phyloP scores from a whole-genome alignment of 495 filamentous ascomycete genomes.

The Delitschia confertaspora region DNA sequence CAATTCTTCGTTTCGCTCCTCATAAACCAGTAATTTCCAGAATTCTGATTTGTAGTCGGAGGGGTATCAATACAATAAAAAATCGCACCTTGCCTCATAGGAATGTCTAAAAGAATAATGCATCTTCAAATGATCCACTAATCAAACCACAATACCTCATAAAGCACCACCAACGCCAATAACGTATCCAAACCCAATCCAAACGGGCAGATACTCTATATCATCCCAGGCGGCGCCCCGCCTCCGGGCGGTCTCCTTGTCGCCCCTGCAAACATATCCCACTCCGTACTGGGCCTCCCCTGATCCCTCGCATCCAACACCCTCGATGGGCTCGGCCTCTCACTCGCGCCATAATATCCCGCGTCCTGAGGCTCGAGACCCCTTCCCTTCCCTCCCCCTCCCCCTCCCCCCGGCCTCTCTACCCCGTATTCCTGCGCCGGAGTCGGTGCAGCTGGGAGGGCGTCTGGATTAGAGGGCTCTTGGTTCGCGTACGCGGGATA shows the following conservation, averaged over 20 bases:
- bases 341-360: conserved; percentile 1
- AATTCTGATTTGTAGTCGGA: too few species aligned
- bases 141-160: too few species aligned
- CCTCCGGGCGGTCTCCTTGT: not conserved
- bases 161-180: not conserved
- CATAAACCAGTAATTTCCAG: too few species aligned
- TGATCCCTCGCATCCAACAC: not conserved
- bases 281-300: conserved; percentile 3
- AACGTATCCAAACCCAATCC: not conserved
- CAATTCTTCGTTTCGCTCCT: too few species aligned
- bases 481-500: conserved; percentile 1
- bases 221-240: not conserved
- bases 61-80: too few species aligned
- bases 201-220: too few species aligned
- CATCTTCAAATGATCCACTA: too few species aligned
- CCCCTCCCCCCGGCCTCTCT: not conserved
- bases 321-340: not conserved
- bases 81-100: too few species aligned
- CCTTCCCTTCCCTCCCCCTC: not conserved
- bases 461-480: conserved; percentile 5
- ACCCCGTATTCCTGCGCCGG: conserved; percentile 22
- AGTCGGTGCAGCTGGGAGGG: conserved; percentile 12
- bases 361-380: conserved; percentile 12
- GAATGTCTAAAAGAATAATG: too few species aligned
- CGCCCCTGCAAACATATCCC: conserved; percentile 9